These are phyloP conservation scores for Wickerhamiella lipophila DNA, from an alignment of 805 yeast genomes.

Conservation along the genomic window DNA sequence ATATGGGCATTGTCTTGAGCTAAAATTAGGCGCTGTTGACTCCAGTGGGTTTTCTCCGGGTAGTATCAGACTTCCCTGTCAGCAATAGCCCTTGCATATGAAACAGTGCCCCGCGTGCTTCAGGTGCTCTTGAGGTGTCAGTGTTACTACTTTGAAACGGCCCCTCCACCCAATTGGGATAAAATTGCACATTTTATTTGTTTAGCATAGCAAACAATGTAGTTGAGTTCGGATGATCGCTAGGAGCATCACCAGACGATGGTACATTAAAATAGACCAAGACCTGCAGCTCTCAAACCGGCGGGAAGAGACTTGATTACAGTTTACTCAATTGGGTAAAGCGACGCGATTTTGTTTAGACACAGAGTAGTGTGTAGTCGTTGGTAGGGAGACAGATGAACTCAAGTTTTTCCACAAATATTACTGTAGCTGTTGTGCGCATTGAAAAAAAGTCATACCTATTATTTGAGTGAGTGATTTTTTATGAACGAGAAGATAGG, in stretches of 20 bases:
- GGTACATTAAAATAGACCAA: background rate
- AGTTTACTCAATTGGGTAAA: constrained; percentile 4
- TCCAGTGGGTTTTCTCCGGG: background rate
- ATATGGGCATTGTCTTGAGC: background rate
- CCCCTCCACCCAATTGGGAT: background rate
- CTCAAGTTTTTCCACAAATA: background rate
- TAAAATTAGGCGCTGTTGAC: background rate
- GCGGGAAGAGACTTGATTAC: background rate
- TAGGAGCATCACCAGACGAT: background rate
- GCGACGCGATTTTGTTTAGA: background rate
- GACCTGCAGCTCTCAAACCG: background rate
- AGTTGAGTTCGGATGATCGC: background rate
- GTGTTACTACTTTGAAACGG: background rate
- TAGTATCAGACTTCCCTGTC: background rate
- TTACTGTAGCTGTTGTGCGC: no score
- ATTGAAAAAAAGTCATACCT: no score
- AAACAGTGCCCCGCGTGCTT: background rate
- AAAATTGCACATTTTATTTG: background rate
- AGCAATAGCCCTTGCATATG: background rate
- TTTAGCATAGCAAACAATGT: background rate
- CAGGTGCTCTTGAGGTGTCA: background rate
- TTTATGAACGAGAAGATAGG: no score
- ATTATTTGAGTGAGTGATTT: no score
- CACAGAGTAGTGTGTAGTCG: background rate
- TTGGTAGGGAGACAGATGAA: constrained; percentile 1